Conservation (phyloP, 2,329 filamentous ascomycete genomes). For the Scedosporium apiospermum region DNA sequence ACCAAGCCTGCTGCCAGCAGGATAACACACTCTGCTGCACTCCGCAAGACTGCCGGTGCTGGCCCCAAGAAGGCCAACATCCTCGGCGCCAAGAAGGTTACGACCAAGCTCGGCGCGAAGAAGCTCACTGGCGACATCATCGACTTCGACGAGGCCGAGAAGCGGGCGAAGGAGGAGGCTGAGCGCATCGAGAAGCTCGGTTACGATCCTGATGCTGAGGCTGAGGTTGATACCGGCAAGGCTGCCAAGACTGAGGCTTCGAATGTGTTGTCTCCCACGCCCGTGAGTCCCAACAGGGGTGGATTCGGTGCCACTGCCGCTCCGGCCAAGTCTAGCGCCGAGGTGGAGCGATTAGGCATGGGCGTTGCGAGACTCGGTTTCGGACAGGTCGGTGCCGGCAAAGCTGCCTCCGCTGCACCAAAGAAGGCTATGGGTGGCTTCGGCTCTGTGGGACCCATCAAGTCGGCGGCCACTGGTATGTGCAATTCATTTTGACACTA, state of each 20-base stretch:
- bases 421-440: constrained; percentile 79
- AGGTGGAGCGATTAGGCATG: constrained; percentile 86
- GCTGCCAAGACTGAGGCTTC: constrained; percentile 42
- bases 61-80: constrained; percentile 75
- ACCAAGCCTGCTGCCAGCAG: constrained; percentile 57
- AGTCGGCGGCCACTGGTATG: constrained; percentile 59
- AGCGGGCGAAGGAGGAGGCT: constrained; percentile 93
- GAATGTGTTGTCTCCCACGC: constrained; percentile 63
- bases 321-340: constrained; percentile 55
- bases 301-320: constrained; percentile 54
- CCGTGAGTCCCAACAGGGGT: constrained; percentile 55
- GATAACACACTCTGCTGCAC: constrained; percentile 68
- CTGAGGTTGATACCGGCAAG: constrained; percentile 37
- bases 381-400: constrained; percentile 65
- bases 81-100: constrained; percentile 72
- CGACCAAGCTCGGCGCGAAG: constrained; percentile 81
- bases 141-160: constrained; percentile 95
- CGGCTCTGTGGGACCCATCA: constrained; percentile 71
- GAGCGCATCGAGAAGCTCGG: constrained; percentile 92
- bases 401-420: constrained; percentile 37
- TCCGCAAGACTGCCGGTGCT: constrained; percentile 62
- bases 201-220: constrained; percentile 85
- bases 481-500: neutral
- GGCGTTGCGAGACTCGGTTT: constrained; percentile 79
- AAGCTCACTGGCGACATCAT: constrained; percentile 74